Evolutionary conservation across 2,329 filamentous ascomycete genomes (phyloP).

Genomic region (Claviceps paspali): DNA sequence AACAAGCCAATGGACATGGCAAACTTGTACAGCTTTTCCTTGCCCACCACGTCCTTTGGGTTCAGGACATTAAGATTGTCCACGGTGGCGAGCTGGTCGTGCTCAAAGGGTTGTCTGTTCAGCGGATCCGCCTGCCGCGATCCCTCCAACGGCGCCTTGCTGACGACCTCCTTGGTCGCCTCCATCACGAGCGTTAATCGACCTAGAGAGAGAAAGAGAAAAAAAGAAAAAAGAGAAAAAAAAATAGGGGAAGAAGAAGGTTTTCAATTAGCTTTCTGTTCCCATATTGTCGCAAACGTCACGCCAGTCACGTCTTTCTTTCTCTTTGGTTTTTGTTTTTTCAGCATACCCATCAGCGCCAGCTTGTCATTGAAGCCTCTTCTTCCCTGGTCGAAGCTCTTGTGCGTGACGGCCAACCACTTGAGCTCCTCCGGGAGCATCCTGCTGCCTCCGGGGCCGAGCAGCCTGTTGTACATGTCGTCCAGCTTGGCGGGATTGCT

Average conservation of each 20-base stretch:
- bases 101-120: conserved; percentile 49
- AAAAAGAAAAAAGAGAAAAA: no score
- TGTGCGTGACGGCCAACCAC: conserved; percentile 94
- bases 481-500: conserved; percentile 59
- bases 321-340: not conserved
- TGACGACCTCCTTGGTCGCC: conserved; percentile 22
- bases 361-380: conserved; percentile 89
- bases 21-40: conserved; percentile 50
- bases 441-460: conserved; percentile 57
- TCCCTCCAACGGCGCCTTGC: conserved; percentile 15
- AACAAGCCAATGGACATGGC: conserved; percentile 56
- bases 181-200: conserved; percentile 24
- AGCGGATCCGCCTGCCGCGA: conserved; percentile 26
- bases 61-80: conserved; percentile 51
- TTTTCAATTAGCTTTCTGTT: no score
- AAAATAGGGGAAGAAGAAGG: no score
- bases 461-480: conserved; percentile 57
- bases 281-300: no score
- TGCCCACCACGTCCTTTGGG: conserved; percentile 46
- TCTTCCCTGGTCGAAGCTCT: conserved; percentile 91
- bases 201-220: no score
- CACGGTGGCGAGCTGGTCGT: conserved; percentile 57
- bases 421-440: conserved; percentile 82
- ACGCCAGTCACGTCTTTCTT: no score
- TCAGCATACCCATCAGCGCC: conserved; percentile 60